Evolutionary conservation across 1,139 yeast species (phyloP), one percentile per base, ranked within the genome.

Genomic region (Nakaseomyces delphensis): DNA sequence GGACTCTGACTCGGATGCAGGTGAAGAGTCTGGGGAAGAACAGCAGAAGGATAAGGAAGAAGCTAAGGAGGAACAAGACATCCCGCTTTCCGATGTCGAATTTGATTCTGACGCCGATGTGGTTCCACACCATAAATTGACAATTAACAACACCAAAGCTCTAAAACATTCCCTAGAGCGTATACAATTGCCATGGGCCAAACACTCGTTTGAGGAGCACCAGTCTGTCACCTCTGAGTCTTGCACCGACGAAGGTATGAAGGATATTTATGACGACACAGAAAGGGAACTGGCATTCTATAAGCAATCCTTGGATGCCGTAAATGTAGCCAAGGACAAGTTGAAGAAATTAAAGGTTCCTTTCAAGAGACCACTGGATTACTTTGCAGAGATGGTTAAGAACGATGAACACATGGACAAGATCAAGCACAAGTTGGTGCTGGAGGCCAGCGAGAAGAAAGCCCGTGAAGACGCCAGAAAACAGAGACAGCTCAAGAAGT

Each of bases 391-490:
- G 66, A 91, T 91, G 99, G 85, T 87, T 49, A 91, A 91, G 70
- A 82, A 89, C 47, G 99, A 91, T 64, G 96, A 87, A 63, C 99
- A 91, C 65, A 91, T 91, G 99, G 96, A 87, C 60, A 85, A 79
- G 66, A 74, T 91, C 57, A 87, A 86, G 72, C 70, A 71, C 60
- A 86, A 85, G 65, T 73, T 91, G 55, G 71, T 87, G 38, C 75
- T 77, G 48, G 96, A 86, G 60, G 96, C 95, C 42, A 83, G 93
- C 29, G 82, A 83, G 59, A 85, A 83, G 75, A 84, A 84, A 66
- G 96, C 96, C 2, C 74, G 87, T 40, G 93, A 85, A 64, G 97
- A 87, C 45, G 95, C 97, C 29, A 83, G 84, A 69, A 83, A 83
- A 65, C 97, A 91, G 69, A 81, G 98, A 67, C 83, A 83, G 52